Conservation (phyloP, 2,329 filamentous ascomycete species). For the Sarocladium brachiariae region DNA sequence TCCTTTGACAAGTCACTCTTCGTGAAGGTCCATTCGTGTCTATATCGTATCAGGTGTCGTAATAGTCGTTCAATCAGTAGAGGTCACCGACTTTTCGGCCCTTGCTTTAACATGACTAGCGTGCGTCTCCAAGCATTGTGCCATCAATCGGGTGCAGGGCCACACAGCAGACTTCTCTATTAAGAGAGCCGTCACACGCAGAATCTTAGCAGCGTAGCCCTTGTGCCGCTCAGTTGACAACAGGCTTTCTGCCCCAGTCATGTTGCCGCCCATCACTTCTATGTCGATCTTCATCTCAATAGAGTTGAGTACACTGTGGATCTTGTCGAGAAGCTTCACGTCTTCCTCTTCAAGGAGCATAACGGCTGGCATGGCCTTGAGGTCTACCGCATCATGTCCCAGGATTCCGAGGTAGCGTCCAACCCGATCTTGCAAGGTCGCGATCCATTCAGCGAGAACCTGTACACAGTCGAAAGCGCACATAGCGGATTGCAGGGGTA, state of each 20-base stretch:
- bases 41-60: not conserved
- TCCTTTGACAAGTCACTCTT: too few species aligned
- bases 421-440: slow-evolving; percentile 89
- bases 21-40: too few species aligned
- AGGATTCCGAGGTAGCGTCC: slow-evolving; percentile 82
- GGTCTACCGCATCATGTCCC: slow-evolving; percentile 74
- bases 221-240: slow-evolving; percentile 53
- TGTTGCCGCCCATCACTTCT: slow-evolving; percentile 34
- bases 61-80: not conserved
- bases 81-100: slow-evolving; percentile 42
- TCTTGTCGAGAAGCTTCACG: slow-evolving; percentile 73
- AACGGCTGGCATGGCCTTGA: slow-evolving; percentile 72
- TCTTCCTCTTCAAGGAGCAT: slow-evolving; percentile 93
- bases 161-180: slow-evolving; percentile 85
- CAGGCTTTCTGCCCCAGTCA: slow-evolving; percentile 45
- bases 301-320: slow-evolving; percentile 69
- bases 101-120: slow-evolving; percentile 44
- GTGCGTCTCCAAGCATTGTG: slow-evolving; percentile 48
- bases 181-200: slow-evolving; percentile 79
- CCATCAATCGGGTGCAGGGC: slow-evolving; percentile 59
- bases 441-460: slow-evolving; percentile 89
- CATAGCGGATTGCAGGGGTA: slow-evolving; percentile 85
- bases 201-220: slow-evolving; percentile 77
- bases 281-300: slow-evolving; percentile 74
- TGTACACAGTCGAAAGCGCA: slow-evolving; percentile 92